Percentiles rank a stretch among this genome's conserved stretches.
phyloP scores from a whole-genome alignment of 2,329 filamentous ascomycete genomes.

The Trichoderma simmonsii region DNA sequence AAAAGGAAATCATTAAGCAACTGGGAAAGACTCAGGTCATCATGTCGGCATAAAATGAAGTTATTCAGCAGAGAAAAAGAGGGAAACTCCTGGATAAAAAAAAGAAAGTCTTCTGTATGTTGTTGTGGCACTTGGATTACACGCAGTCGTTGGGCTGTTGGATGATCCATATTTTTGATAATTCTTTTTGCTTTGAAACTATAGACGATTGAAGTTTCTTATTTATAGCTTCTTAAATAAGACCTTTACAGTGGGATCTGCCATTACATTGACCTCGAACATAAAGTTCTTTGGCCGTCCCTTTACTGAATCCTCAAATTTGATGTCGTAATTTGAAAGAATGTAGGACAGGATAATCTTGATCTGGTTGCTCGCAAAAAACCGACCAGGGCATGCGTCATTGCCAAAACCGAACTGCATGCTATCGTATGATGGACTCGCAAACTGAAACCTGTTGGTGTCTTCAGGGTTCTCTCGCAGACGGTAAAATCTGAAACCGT shows the following conservation, averaged over 20 bases:
- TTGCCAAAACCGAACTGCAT: slow-evolving; percentile 53
- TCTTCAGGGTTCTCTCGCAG: slow-evolving; percentile 35
- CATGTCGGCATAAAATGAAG: too few relatives aligned
- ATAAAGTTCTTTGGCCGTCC: not conserved
- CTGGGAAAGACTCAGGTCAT: too few relatives aligned
- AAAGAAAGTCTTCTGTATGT: not conserved
- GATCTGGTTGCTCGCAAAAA: slow-evolving; percentile 50
- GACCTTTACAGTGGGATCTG: not conserved
- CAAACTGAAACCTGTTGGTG: slow-evolving; percentile 38
- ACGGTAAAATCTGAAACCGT: slow-evolving; percentile 46
- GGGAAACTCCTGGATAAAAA: too few relatives aligned
- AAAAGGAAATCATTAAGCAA: too few relatives aligned
- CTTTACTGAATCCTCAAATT: slow-evolving; percentile 25
- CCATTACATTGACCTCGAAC: not conserved
- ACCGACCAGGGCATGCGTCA: slow-evolving; percentile 50
- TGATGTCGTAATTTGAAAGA: slow-evolving; percentile 48
- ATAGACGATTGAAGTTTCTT: not conserved
- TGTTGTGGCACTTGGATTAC: not conserved
- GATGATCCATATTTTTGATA: not conserved
- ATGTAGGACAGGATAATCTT: slow-evolving; percentile 50
- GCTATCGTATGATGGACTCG: slow-evolving; percentile 46
- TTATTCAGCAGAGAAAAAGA: too few relatives aligned
- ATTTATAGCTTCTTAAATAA: not conserved
- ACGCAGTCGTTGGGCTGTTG: not conserved
- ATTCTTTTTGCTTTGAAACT: not conserved